A percentile compares a stretch with the other conserved stretches of the same genome.
These are phyloP conservation scores for Notholithocarpus densiflorus DNA, from an alignment of 306 rosid species.

Conservation along the genomic window DNA sequence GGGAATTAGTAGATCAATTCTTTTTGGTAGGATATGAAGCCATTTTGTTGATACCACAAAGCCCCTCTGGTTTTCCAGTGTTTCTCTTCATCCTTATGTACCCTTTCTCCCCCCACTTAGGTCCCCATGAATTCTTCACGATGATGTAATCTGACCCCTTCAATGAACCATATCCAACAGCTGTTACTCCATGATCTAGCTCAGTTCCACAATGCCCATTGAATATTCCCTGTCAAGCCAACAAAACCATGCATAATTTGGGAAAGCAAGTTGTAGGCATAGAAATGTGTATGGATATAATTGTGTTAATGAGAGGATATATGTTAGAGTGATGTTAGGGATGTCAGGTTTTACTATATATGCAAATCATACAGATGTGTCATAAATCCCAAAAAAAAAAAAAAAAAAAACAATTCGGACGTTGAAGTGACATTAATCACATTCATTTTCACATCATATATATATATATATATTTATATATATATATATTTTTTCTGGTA, in stretches of 20 bases:
- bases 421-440: background rate
- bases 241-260: background rate
- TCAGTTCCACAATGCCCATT: constrained; percentile 78
- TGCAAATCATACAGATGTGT: too few relatives aligned
- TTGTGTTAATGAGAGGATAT: background rate
- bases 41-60: constrained; percentile 83
- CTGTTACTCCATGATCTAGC: constrained; percentile 90
- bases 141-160: constrained; percentile 71
- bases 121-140: constrained; percentile 91
- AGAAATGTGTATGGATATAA: background rate
- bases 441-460: too few relatives aligned
- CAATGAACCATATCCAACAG: constrained; percentile 78
- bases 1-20: constrained; percentile 20
- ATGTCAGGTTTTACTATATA: too few relatives aligned
- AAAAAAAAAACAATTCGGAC: too few relatives aligned
- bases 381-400: too few relatives aligned
- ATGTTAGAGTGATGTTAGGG: too few relatives aligned
- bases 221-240: constrained; percentile 58
- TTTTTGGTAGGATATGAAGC: constrained; percentile 90
- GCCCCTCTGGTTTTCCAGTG: constrained; percentile 71
- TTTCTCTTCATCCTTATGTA: constrained; percentile 78
- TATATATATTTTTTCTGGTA: too few relatives aligned
- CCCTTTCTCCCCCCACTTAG: constrained; percentile 94
- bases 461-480: too few relatives aligned
- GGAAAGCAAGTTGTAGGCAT: background rate